Conservation (phyloP, 306 rosid species). For the Acacia crassicarpa region DNA sequence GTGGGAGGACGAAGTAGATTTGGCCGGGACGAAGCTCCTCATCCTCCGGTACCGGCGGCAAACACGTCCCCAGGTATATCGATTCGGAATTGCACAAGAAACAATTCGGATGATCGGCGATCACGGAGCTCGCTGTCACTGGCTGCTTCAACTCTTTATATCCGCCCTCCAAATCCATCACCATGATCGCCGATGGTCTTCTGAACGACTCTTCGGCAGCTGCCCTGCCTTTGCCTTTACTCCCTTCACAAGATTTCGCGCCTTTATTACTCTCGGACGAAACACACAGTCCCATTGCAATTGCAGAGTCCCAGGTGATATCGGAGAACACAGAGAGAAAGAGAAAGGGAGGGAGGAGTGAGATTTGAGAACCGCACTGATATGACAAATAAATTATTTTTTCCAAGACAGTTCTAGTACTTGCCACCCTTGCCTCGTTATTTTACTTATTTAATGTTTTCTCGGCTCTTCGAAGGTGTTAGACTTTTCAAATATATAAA, state of each 20-base stretch:
- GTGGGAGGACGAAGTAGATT: constrained; percentile 72
- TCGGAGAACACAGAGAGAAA: not conserved
- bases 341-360: not conserved
- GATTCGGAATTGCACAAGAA: constrained; percentile 71
- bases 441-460: not conserved
- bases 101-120: constrained; percentile 39
- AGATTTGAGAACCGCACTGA: not conserved
- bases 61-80: constrained; percentile 55
- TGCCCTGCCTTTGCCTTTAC: not conserved
- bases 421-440: not conserved
- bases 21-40: constrained; percentile 62
- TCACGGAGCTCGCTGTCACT: constrained; percentile 42
- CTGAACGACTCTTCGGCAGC: constrained; percentile 37
- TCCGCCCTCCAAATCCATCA: constrained; percentile 48
- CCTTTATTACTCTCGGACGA: constrained; percentile 32
- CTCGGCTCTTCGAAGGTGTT: not conserved
- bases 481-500: not conserved
- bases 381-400: not conserved
- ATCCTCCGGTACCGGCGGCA: constrained; percentile 51
- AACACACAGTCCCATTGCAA: constrained; percentile 59
- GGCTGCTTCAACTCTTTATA: constrained; percentile 50
- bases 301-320: not conserved
- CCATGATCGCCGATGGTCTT: constrained; percentile 41
- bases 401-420: not conserved
- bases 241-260: not conserved